Evolutionary conservation across 2,329 filamentous ascomycete species (phyloP), one percentile per base, ranked within the genome.

Genomic region (Venturia carpophila): DNA sequence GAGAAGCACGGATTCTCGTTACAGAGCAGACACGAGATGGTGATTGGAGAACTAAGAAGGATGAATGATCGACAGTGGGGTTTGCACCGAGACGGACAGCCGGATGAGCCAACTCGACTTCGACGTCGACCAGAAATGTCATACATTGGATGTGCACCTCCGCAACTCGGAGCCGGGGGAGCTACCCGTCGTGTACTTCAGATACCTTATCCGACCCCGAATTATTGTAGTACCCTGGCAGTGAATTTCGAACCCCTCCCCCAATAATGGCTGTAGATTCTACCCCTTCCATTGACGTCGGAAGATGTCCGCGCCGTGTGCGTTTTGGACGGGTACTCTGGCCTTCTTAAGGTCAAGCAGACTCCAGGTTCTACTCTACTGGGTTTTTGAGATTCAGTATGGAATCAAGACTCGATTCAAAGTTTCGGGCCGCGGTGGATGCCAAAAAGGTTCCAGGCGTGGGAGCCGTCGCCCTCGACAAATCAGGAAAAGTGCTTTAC

Each of bases 401-500:
- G n/a, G n/a, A n/a, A n/a, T n/a, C n/a, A n/a, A n/a, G n/a, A n/a
- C n/a, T n/a, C n/a, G n/a, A n/a, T n/a, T n/a, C n/a, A n/a, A n/a
- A n/a, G n/a, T n/a, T n/a, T n/a, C n/a, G n/a, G n/a, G n/a, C n/a
- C n/a, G n/a, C n/a, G n/a, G n/a, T n/a, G n/a, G n/a, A n/a, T n/a
- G n/a, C n/a, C n/a, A n/a, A n/a, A n/a, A n/a, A n/a, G n/a, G n/a
- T n/a, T n/a, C n/a, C n/a, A n/a, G n/a, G n/a, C n/a, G n/a, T n/a
- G n/a, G n/a, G n/a, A n/a, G n/a, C n/a, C n/a, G n/a, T n/a, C n/a
- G n/a, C n/a, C n/a, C n/a, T n/a, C n/a, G n/a, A n/a, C 42, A 80
- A 77, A 64, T 69, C 76, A 66, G 82, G 82, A 27, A 72, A 77
- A 1, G 79, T 82, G 1, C 73, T 81, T 15, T 72, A 75, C 30